Evolutionary conservation across 306 rosid species (phyloP).

Genomic region (Trichosanthes truncata): DNA sequence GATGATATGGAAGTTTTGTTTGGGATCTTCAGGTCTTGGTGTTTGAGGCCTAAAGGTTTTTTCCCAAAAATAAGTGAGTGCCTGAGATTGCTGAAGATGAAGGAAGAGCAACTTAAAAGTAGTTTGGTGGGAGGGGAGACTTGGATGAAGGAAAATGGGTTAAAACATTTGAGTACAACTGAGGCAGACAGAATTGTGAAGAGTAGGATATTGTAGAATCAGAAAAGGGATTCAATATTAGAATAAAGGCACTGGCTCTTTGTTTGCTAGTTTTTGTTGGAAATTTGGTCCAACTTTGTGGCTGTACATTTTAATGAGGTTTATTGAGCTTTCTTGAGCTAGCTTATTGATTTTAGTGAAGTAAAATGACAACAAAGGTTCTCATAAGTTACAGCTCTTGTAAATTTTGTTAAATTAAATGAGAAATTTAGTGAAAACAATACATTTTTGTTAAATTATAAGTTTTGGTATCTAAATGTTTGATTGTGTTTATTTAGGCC

Average conservation of each 20-base stretch:
- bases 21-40: conserved; percentile 75
- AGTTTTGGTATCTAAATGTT: background rate
- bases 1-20: conserved; percentile 61
- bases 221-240: background rate
- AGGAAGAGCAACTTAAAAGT: conserved; percentile 34
- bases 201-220: conserved; percentile 29
- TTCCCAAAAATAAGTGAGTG: conserved; percentile 72
- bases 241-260: background rate
- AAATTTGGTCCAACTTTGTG: background rate
- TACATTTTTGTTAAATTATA: too few species aligned
- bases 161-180: conserved; percentile 38
- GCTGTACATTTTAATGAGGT: background rate
- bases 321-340: background rate
- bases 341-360: background rate
- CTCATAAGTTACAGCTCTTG: background rate
- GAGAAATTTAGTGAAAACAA: too few species aligned
- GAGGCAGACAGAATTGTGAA: conserved; percentile 66
- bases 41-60: conserved; percentile 84
- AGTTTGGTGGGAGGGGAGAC: conserved; percentile 41
- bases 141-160: conserved; percentile 60
- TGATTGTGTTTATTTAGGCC: conserved; percentile 12
- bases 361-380: background rate
- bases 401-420: background rate
- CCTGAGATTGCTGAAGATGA: conserved; percentile 57
- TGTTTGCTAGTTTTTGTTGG: background rate